These are phyloP conservation scores for Malbranchea cinnamomea DNA, from an alignment of 2,329 filamentous ascomycete species.

Conservation along the genomic window DNA sequence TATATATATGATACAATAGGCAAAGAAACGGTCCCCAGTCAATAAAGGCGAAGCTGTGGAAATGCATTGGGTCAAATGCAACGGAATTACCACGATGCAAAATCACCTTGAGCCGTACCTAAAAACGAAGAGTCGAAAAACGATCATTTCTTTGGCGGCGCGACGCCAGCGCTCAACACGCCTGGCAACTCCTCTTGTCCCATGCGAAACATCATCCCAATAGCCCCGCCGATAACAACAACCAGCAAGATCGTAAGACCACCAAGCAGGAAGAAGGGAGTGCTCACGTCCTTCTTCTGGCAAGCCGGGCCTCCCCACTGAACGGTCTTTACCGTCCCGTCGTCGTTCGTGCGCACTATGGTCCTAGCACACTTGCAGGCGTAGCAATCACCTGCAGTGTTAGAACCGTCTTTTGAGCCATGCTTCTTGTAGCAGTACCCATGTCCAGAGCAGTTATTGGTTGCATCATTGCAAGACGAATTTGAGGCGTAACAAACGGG, in stretches of 20 bases:
- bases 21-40: too few species aligned
- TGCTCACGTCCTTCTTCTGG: conserved; percentile 81
- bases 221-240: conserved; percentile 50
- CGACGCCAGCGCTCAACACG: conserved; percentile 91
- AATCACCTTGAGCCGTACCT: too few species aligned
- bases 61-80: neutral
- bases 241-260: conserved; percentile 59
- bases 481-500: conserved; percentile 61
- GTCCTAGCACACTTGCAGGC: conserved; percentile 59
- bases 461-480: conserved; percentile 52
- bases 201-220: conserved; percentile 68
- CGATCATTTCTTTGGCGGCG: conserved; percentile 42
- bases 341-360: conserved; percentile 30
- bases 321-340: conserved; percentile 43
- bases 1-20: too few species aligned
- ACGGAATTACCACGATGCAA: neutral
- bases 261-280: conserved; percentile 74
- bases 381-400: conserved; percentile 49
- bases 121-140: conserved; percentile 3
- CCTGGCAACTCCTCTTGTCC: conserved; percentile 79
- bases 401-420: conserved; percentile 21
- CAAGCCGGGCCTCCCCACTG: conserved; percentile 78
- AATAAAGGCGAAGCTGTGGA: too few species aligned
- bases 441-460: conserved; percentile 68
- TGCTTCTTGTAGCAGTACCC: conserved; percentile 61